phyloP scores from a whole-genome alignment of 108 stramenopile genomes.

The Chaetoceros tenuissimus region DNA sequence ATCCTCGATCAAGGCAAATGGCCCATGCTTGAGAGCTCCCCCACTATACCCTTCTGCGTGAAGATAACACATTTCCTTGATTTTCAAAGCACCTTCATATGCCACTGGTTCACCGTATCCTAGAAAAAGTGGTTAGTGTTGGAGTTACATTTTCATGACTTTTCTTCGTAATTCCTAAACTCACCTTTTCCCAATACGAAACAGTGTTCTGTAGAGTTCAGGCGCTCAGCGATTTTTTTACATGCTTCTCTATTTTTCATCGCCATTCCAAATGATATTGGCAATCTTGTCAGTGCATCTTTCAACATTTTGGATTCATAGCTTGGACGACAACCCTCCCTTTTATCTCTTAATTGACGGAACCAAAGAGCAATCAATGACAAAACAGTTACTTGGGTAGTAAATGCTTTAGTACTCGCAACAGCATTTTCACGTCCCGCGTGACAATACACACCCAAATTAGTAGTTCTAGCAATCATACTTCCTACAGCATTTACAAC shows the following conservation, averaged over 20 bases:
- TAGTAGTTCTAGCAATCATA: slow-evolving; percentile 93
- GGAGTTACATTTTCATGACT: not conserved
- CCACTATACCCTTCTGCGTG: slow-evolving; percentile 99
- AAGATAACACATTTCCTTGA: slow-evolving; percentile 99
- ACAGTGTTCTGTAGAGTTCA: slow-evolving; percentile 89
- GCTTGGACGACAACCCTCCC: slow-evolving; percentile 41
- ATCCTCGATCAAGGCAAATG: slow-evolving; percentile 94
- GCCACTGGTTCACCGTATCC: slow-evolving; percentile 95
- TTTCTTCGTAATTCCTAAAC: slow-evolving; percentile 7
- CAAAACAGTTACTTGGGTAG: slow-evolving; percentile 98
- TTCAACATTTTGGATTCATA: slow-evolving; percentile 50
- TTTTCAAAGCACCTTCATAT: slow-evolving; percentile 95
- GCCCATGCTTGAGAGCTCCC: slow-evolving; percentile 98
- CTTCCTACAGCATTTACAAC: slow-evolving; percentile 98
- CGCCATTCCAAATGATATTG: slow-evolving; percentile 97
- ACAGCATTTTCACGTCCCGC: slow-evolving; percentile 99
- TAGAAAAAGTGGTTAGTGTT: slow-evolving; percentile 11
- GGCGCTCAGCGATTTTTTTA: slow-evolving; percentile 60
- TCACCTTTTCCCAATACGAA: slow-evolving; percentile 94
- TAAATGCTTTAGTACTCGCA: slow-evolving; percentile 99
- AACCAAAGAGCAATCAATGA: slow-evolving; percentile 95
- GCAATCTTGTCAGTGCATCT: slow-evolving; percentile 92
- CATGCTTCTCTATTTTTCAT: slow-evolving; percentile 84
- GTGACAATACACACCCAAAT: slow-evolving; percentile 97
- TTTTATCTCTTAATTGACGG: slow-evolving; percentile 66